Base-by-base conservation (phyloP, 495 filamentous ascomycete genomes). In the Aspergillus saccharolyticus region DNA sequence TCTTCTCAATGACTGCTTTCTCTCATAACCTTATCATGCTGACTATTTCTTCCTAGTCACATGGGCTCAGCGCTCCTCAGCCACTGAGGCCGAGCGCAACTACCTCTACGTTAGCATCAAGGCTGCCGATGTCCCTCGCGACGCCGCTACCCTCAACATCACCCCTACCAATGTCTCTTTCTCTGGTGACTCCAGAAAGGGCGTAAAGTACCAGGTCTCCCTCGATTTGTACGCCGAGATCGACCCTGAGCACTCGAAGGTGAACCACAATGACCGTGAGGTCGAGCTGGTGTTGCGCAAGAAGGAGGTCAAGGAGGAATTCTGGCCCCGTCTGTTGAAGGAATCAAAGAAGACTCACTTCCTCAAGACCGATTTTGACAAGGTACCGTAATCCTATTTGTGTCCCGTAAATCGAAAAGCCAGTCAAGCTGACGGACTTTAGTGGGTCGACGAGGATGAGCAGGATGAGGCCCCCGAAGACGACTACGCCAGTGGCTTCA, bases 371-470 rank as follows among this genome's bases (percentile, higher is more conserved):
- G 87, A 98, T 74, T 98, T 98, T 66, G 90, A 97, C 76, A 97
- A 97, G 85, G 87, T 89, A 74, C 55, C 79, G 24, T 39, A 16
- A 44, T 54, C 14, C 8, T 21, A 7, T 46, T 49, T n/a, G 10
- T 10, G 21, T 14, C n/a, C 20, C 16, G 16, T 15, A 16, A 15
- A 39, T 22, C 5, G 33, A 55, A 43, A 45, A 21, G 39, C 42
- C 30, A n/a, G 43, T 44, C 53, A 46, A 59, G 15, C n/a, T n/a
- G n/a, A 44, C 65, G 74, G 56, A 73, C 62, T 24, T 15, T 59
- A 90, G 91, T 98, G 95, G 95, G 91, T 98, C 63, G 95, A 97
- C 71, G 94, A 97, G 84, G 94, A 98, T 72, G 94, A 98, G 82
- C 94, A 98, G 78, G 89, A 97, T 66, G 90, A 87, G 66, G 86